Percentiles rank a stretch among this genome's conserved stretches.
These are phyloP conservation scores for Calonectria pseudoreteaudii DNA, from an alignment of 2,329 filamentous ascomycete genomes.

Conservation along the genomic window DNA sequence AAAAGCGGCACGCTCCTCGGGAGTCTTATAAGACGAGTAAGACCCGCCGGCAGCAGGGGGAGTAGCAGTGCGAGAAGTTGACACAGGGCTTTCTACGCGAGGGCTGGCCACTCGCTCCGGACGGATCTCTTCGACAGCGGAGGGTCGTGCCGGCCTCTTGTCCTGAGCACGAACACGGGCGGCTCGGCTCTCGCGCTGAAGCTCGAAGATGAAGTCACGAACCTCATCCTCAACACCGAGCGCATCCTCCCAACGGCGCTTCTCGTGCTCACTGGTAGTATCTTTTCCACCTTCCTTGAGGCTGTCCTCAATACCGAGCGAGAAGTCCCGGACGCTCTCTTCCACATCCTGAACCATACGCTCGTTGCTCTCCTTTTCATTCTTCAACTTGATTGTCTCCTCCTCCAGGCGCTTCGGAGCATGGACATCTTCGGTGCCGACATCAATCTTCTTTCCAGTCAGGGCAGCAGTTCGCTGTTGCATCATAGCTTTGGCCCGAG, in stretches of 20 bases:
- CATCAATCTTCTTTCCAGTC: slow-evolving; percentile 83
- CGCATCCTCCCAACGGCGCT: slow-evolving; percentile 93
- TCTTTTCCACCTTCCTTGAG: slow-evolving; percentile 85
- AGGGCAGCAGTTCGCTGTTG: slow-evolving; percentile 94
- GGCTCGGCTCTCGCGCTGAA: slow-evolving; percentile 87
- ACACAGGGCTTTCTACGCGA: slow-evolving; percentile 64
- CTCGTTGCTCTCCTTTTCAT: slow-evolving; percentile 93
- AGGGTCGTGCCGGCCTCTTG: slow-evolving; percentile 58
- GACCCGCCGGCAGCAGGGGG: slow-evolving; percentile 67
- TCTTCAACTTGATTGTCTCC: slow-evolving; percentile 82
- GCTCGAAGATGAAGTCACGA: slow-evolving; percentile 96
- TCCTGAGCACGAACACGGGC: slow-evolving; percentile 75
- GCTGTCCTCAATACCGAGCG: slow-evolving; percentile 84
- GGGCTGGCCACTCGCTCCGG: slow-evolving; percentile 54
- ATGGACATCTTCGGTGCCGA: slow-evolving; percentile 77
- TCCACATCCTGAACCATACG: slow-evolving; percentile 97
- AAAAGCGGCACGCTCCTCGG: slow-evolving; percentile 93
- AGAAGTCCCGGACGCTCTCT: slow-evolving; percentile 92
- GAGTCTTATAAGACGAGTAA: slow-evolving; percentile 87
- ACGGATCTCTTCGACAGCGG: slow-evolving; percentile 57
- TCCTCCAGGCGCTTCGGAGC: slow-evolving; percentile 89
- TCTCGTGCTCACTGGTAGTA: slow-evolving; percentile 87
- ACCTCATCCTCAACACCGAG: slow-evolving; percentile 97
- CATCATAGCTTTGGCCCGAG: slow-evolving; percentile 97
- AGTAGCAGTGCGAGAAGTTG: slow-evolving; percentile 64